Conservation (phyloP, 768 basidiomycete genomes). For the Albatrellus ellisii region DNA sequence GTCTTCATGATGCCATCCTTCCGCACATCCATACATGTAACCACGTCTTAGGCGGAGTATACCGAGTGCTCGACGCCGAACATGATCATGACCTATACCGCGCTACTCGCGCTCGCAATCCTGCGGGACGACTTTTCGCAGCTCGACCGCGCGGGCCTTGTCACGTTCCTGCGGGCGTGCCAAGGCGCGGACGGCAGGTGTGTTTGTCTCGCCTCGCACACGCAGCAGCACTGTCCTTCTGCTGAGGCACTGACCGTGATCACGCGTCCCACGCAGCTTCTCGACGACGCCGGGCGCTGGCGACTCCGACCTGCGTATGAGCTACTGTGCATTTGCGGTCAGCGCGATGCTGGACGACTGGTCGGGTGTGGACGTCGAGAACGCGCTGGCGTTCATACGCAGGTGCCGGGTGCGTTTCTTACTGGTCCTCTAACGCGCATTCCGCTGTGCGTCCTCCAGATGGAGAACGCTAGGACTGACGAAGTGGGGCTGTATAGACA, state of each 20-base stretch:
- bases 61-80: conserved; percentile 58
- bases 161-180: conserved; percentile 52
- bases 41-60: conserved; percentile 21
- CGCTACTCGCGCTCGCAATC: conserved; percentile 70
- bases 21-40: neutral
- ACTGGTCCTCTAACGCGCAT: neutral
- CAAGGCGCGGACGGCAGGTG: conserved; percentile 81
- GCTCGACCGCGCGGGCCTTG: conserved; percentile 58
- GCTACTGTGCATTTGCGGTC: conserved; percentile 82
- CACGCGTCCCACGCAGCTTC: too few relatives aligned
- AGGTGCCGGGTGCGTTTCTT: conserved; percentile 50
- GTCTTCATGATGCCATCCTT: neutral
- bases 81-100: conserved; percentile 90
- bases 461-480: conserved; percentile 3
- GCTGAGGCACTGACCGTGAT: too few relatives aligned
- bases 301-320: conserved; percentile 72
- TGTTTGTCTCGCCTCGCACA: too few relatives aligned
- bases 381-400: conserved; percentile 49
- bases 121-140: conserved; percentile 73
- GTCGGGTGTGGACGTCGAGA: conserved; percentile 52
- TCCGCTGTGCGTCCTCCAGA: conserved; percentile 1
- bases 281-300: conserved; percentile 51
- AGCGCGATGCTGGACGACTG: conserved; percentile 70
- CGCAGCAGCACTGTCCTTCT: too few relatives aligned
- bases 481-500: conserved; percentile 32